Evolutionary conservation across 192 early-diverging fungal species (phyloP), one percentile per base, ranked within the genome.

Genomic region (Phycomyces nitens): DNA sequence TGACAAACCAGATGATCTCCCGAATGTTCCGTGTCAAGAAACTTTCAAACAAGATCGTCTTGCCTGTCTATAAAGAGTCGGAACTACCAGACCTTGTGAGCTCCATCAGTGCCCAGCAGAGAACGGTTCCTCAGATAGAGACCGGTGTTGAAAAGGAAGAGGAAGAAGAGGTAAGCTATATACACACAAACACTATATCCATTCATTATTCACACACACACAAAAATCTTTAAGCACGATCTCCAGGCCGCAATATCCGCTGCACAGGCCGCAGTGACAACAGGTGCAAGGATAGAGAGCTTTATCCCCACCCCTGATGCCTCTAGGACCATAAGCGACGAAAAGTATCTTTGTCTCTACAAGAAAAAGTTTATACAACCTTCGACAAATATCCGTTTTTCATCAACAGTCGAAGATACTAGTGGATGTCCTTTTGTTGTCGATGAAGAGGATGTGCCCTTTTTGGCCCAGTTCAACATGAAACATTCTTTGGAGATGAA

Each of bases 91-190:
- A 96, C 76, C 79, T 96, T 34, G 86, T 90, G 49, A 91, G 92
- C 58, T 81, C 86, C 26, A 70, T 81, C n/a, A 81, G 84, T 53
- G 82, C 86, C 56, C 53, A 75, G 6, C 89, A 82, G 44, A 72
- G 87, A 18, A 72, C 83, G 27, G 78, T 87, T 11, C 79, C 86
- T 23, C 74, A 83, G 62, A 85, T 92, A 47, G 91, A 91, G 56
- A 99, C 94, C 11, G 96, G 96, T 64, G 96, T 99, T 5, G 95
- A 97, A 67, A 97, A 99, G 73, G 96, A 96, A 66, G 96, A 98
- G 77, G 96, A 99, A 71, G 88, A 92, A 78, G 91, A 90, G 63
- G 58, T 85, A 76, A 40, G 59, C 3, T 50, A 50, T 50, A 18
- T 50, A 50, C 16, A 21, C 20, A 50, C 11, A 53, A 21, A 10